Evolutionary conservation across 2,329 filamentous ascomycete species (phyloP).

Genomic region (Celoporthe dispersa): DNA sequence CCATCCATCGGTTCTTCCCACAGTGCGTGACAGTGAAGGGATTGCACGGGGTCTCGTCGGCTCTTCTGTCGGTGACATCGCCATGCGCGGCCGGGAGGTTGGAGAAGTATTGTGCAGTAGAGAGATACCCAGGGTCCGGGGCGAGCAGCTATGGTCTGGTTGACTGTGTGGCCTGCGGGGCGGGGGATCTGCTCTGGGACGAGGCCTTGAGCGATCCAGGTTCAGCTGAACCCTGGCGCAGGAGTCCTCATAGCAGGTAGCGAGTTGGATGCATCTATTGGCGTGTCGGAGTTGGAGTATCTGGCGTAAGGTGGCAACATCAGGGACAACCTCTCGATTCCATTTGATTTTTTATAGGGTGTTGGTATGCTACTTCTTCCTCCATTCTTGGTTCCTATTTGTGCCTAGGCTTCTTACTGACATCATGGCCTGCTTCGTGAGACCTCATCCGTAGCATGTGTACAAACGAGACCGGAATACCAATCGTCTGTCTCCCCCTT

Average conservation of each 20-base stretch:
- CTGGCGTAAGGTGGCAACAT: constrained; percentile 11
- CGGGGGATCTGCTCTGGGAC: not conserved
- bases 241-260: constrained; percentile 9
- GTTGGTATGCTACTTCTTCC: constrained; percentile 3
- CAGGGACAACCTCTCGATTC: not conserved
- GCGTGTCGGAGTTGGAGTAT: constrained; percentile 27
- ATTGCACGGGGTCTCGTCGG: not conserved
- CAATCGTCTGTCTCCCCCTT: not conserved
- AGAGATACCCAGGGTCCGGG: constrained; percentile 25
- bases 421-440: not conserved
- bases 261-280: constrained; percentile 22
- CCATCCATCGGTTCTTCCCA: not conserved
- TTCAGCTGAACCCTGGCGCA: constrained; percentile 12
- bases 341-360: constrained; percentile 2
- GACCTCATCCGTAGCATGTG: not conserved
- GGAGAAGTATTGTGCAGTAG: not conserved
- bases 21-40: not conserved
- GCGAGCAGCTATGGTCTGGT: constrained; percentile 3
- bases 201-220: not conserved
- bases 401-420: constrained; percentile 2
- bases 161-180: not conserved
- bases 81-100: not conserved
- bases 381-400: not conserved
- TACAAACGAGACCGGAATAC: not conserved
- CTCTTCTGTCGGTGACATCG: not conserved